Evolutionary conservation across 2,329 filamentous ascomycete species (phyloP).

Genomic region (Sporothrix globosa): DNA sequence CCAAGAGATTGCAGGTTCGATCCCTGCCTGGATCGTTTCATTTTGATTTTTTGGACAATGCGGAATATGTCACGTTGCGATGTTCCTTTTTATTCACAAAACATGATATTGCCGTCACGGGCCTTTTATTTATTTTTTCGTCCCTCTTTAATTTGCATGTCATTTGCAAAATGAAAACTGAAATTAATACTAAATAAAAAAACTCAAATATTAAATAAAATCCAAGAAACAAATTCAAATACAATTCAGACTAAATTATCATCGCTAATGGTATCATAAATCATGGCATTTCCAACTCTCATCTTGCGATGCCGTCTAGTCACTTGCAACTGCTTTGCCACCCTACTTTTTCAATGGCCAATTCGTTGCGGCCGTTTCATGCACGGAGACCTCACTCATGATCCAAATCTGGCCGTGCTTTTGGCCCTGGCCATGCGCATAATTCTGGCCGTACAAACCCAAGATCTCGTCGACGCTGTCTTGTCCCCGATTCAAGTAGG

Average conservation of each 20-base stretch:
- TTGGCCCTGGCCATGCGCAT: conserved; percentile 15
- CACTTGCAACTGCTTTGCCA: not conserved
- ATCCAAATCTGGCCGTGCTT: conserved; percentile 26
- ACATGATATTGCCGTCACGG: too few relatives aligned
- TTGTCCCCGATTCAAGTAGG: conserved; percentile 33
- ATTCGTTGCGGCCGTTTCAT: conserved; percentile 37
- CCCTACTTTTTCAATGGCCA: conserved; percentile 39
- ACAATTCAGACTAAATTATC: not conserved
- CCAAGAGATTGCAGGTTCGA: conserved; percentile 47
- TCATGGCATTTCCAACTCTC: not conserved
- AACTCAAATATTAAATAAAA: not conserved
- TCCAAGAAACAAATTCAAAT: not conserved
- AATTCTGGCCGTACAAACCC: conserved; percentile 39
- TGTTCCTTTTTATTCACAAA: not conserved
- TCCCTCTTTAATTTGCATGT: not conserved
- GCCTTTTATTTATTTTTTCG: not conserved
- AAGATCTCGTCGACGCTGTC: conserved; percentile 44
- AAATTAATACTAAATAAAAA: not conserved
- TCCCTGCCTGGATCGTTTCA: conserved; percentile 41
- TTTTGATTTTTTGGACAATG: conserved; percentile 5
- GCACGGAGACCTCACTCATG: conserved; percentile 40
- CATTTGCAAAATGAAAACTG: not conserved
- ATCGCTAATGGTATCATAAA: conserved; percentile 1
- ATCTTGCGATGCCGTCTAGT: conserved; percentile 29
- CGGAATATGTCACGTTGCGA: too few relatives aligned